Evolutionary conservation across 129 eudicot species (phyloP), one percentile per base, ranked within the genome.

Genomic region (Chrysanthemum seticuspe): DNA sequence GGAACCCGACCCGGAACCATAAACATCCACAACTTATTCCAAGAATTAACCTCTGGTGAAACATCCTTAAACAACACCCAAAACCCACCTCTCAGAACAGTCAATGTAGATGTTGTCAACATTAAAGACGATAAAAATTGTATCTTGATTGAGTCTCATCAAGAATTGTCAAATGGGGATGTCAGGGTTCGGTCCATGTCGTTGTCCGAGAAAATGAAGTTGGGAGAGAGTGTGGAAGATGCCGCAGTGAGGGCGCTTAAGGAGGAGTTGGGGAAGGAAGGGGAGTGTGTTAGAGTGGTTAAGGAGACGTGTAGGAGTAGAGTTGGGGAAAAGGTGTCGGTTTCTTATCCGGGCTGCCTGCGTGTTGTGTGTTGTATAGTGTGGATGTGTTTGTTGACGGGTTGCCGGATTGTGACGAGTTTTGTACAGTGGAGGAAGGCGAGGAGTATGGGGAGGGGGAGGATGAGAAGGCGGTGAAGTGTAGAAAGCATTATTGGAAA

Each of bases 341-440:
- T 79, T 0, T 93, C 98, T 13, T 93, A 93, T 15, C 98, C 98
- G 2, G 98, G n/a, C 79, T 93, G 85, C 97, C 96, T 1, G 97
- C 95, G 68, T 79, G 98, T 79, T 93, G 90, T 71, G 84, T 87
- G 12, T 79, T 93, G 79, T 97, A 93, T 71, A 80, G 83, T 13
- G 89, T 93, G 31, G 96, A 89, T 68, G 98, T 89, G 5, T 73
- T 74, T 55, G 96, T 93, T 76, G 85, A 89, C 51, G 97, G 97
- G 3, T 85, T 93, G 73, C 97, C 96, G 0, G 89, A 89, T 2
- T 82, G 71, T 3, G 97, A 29, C 0, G 34, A 93, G 63, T 93
- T 93, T 76, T 70, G 76, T 27, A 93, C 96, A 0, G 96, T 85
- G 76, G 98, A 90, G 64, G 83, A 18, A n/a, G 85, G 79, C 18